These are phyloP conservation scores for Gaillardinia entomophila DNA, from an alignment of 805 yeast genomes.

Conservation along the genomic window DNA sequence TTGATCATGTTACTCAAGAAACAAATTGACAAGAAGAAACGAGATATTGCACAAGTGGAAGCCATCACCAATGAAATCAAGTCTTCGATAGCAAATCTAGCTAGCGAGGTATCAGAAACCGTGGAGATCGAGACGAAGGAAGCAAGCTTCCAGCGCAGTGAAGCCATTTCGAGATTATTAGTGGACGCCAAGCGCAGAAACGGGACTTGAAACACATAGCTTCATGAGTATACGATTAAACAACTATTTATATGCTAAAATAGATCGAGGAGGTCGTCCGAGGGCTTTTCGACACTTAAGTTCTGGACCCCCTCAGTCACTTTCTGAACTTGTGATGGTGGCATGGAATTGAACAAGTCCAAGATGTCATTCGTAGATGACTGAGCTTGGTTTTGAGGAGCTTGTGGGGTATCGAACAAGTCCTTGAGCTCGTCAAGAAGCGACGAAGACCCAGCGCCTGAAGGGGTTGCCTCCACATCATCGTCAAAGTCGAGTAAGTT, in stretches of 20 bases:
- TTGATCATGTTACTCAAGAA: slow-evolving; percentile 67
- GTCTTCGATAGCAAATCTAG: slow-evolving; percentile 21
- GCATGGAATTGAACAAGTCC: slow-evolving; percentile 32
- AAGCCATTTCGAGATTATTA: no score
- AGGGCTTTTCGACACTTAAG: slow-evolving; percentile 5
- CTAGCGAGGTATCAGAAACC: no score
- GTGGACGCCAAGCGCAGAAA: no score
- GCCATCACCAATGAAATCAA: slow-evolving; percentile 35
- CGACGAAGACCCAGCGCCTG: slow-evolving; percentile 20
- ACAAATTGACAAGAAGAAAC: slow-evolving; percentile 59
- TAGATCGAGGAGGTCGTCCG: slow-evolving; percentile 33
- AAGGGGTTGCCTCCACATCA: slow-evolving; percentile 32
- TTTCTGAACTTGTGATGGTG: slow-evolving; percentile 1
- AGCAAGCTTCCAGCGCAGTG: no score
- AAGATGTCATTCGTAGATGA: slow-evolving; percentile 38
- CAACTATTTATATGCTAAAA: no score
- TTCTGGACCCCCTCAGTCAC: slow-evolving; percentile 2
- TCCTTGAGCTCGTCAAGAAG: slow-evolving; percentile 74
- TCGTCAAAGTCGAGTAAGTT: slow-evolving; percentile 83
- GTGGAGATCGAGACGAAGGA: no score
- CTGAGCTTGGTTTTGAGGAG: slow-evolving; percentile 10
- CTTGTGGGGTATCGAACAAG: slow-evolving; percentile 45
- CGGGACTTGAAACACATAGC: no score
- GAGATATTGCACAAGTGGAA: slow-evolving; percentile 45
- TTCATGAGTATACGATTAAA: no score